phyloP scores from a whole-genome alignment of 352 stramenopile genomes.

The Globisporangium recalcitrans region DNA sequence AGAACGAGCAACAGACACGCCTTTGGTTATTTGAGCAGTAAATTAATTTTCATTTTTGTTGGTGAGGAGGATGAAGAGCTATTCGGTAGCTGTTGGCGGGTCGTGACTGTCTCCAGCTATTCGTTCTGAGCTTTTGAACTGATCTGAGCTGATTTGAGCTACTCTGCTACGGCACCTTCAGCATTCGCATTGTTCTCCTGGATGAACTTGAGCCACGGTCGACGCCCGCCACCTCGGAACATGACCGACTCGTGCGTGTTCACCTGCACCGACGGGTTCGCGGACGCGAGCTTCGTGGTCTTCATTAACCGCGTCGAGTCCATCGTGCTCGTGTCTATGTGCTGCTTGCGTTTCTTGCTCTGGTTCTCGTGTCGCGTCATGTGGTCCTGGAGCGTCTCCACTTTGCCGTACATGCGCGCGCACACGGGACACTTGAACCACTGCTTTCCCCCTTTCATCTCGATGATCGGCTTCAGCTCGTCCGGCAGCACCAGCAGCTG shows the following conservation, averaged over 20 bases:
- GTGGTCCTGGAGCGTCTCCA: constrained; percentile 66
- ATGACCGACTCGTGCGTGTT: constrained; percentile 86
- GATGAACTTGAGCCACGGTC: constrained; percentile 74
- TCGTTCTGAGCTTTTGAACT: not conserved
- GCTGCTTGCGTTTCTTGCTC: constrained; percentile 81
- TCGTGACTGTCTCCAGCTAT: not conserved
- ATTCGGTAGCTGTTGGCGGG: not conserved
- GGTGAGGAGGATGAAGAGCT: not conserved
- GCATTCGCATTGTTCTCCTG: constrained; percentile 32
- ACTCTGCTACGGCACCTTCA: constrained; percentile 14
- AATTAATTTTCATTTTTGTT: constrained; percentile 16
- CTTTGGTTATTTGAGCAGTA: constrained; percentile 15
- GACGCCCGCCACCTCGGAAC: constrained; percentile 67
- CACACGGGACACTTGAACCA: constrained; percentile 87
- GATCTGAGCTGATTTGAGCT: not conserved
- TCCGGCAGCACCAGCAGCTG: constrained; percentile 65
- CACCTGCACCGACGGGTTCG: constrained; percentile 84
- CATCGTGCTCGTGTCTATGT: constrained; percentile 79
- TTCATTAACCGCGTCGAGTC: constrained; percentile 75
- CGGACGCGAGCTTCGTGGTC: constrained; percentile 74
- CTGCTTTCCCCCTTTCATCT: constrained; percentile 74
- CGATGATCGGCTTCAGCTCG: constrained; percentile 56
- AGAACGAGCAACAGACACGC: not conserved
- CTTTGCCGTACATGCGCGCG: constrained; percentile 70
- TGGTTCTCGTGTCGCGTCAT: constrained; percentile 84